phyloP scores from a whole-genome alignment of 352 stramenopile genomes.

The Pythium dissotocum region DNA sequence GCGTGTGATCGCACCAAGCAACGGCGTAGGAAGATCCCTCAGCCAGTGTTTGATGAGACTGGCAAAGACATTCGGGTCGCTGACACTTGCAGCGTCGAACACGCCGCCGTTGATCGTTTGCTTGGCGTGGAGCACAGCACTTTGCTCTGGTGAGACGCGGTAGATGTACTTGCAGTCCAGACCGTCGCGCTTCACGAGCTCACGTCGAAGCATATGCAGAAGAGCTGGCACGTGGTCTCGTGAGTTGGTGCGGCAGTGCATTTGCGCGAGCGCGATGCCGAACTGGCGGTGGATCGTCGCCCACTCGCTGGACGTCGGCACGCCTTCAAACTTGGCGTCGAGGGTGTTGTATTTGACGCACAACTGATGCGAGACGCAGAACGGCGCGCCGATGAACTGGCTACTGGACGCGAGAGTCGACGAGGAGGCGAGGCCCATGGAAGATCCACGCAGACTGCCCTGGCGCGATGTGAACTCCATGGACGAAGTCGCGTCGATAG shows the following conservation, averaged over 20 bases:
- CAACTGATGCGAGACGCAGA: slow-evolving; percentile 46
- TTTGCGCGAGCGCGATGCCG: slow-evolving; percentile 43
- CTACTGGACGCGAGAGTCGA: slow-evolving; percentile 14
- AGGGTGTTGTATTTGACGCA: slow-evolving; percentile 63
- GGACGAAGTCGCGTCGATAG: neutral
- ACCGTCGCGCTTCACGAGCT: slow-evolving; percentile 47
- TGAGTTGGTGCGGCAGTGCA: slow-evolving; percentile 33
- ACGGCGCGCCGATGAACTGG: slow-evolving; percentile 53
- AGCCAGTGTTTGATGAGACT: slow-evolving; percentile 71
- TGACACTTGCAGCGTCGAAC: slow-evolving; percentile 37
- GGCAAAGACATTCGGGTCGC: slow-evolving; percentile 54
- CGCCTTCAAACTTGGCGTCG: slow-evolving; percentile 54
- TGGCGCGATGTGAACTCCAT: neutral
- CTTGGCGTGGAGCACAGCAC: slow-evolving; percentile 43
- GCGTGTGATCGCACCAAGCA: slow-evolving; percentile 30
- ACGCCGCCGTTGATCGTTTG: slow-evolving; percentile 45
- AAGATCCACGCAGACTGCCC: neutral
- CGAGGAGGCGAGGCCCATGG: neutral
- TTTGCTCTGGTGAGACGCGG: slow-evolving; percentile 48
- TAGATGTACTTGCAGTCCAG: slow-evolving; percentile 59
- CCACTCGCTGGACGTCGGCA: slow-evolving; percentile 33
- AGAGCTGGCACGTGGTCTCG: slow-evolving; percentile 47
- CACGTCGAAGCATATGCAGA: slow-evolving; percentile 52
- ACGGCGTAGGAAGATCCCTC: slow-evolving; percentile 45
- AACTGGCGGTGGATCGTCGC: slow-evolving; percentile 52